Base-by-base conservation (phyloP, 495 filamentous ascomycete genomes). In the Aspergillus indologenus region DNA sequence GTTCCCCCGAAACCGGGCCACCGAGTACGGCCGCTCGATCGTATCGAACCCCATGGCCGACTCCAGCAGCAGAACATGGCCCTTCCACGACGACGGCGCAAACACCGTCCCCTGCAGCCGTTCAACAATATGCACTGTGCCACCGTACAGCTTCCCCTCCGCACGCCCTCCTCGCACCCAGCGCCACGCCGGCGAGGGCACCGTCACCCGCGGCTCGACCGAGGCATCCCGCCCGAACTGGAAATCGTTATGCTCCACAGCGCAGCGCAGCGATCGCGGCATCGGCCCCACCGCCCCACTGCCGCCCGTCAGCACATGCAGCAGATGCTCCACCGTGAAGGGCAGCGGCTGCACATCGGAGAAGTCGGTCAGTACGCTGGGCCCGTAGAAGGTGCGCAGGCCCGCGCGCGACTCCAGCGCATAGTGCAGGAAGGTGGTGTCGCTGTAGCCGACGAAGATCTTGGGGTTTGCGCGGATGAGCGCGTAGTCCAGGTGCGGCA, bases 351-450 rank as follows among this genome's bases (percentile, higher is more conserved):
- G 1, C 9, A 29, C 14, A 20, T 50, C 48, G 12, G 23, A 29
- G 5, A 21, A 29, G 15, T 50, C 48, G 1, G 48, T 50, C 23
- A 50, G 23, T 3, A 50, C n/a, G 48, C 22, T 29, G 1, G 48
- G 48, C 22, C 48, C 48, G 48, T 50, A 50, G 48, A 50, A 50
- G 8, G 48, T 50, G 48, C 48, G 48, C 22, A 50, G 48, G 23
- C 48, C 48, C 23, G 48, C 29, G 12, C 48, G 48, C 22, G 48
- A 50, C 12, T 29, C 22, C 14, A 50, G 23, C 14, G 48, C 48
- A 23, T 50, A 50, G 48, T 50, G 48, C 48, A 50, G 48, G 48
- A 50, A 50, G 22, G 48, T 50, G 48, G 48, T 50, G 48, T 50
- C 48, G 48, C 48, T 50, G 23, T 50, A 50, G 48, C 48, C 48